Evolutionary conservation across 208 protist species (phyloP), one percentile per base, ranked within the genome.

Genomic region (Endotrypanum monterogeii): DNA sequence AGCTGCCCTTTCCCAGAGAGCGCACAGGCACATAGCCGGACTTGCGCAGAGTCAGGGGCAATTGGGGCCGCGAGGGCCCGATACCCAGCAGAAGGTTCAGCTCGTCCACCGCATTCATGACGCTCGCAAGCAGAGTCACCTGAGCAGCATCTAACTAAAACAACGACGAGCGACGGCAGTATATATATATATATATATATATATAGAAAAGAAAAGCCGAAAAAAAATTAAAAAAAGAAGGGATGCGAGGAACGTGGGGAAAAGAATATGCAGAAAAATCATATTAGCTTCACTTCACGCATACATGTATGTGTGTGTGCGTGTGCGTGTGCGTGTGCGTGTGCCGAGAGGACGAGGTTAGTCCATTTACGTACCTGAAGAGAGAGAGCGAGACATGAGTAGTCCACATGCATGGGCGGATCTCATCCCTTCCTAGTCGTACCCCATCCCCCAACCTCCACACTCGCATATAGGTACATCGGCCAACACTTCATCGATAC

Each of bases 61-160:
- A 88, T 52, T 83, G 66, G 23, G 93, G 90, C 25, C 84, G 84
- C 25, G 85, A 75, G 0, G 89, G 90, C 12, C 93, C 93, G 55
- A 97, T 94, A 50, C 93, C 93, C 39, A 97, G 89, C 4, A 94
- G 84, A 23, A 89, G 77, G 75, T 97, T 97, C 8, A 97, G 84
- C 71, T 97, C 93, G 78, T 97, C 93, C 2, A 95, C 82, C 6
- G 90, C 75, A 69, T 95, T 89, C 92, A 96, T 96, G 66, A 30
- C 9, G 65, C 18, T 14, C 44, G 65, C 28, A 50, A 28, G n/a
- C n/a, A n/a, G n/a, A n/a, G n/a, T n/a, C n/a, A n/a, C n/a, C n/a
- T n/a, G n/a, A n/a, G n/a, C n/a, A n/a, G n/a, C n/a, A n/a, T n/a
- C n/a, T n/a, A n/a, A n/a, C n/a, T n/a, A n/a, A n/a, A n/a, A n/a